Evolutionary conservation across 768 basidiomycete species (phyloP).

Genomic region (Lentinus brumalis): DNA sequence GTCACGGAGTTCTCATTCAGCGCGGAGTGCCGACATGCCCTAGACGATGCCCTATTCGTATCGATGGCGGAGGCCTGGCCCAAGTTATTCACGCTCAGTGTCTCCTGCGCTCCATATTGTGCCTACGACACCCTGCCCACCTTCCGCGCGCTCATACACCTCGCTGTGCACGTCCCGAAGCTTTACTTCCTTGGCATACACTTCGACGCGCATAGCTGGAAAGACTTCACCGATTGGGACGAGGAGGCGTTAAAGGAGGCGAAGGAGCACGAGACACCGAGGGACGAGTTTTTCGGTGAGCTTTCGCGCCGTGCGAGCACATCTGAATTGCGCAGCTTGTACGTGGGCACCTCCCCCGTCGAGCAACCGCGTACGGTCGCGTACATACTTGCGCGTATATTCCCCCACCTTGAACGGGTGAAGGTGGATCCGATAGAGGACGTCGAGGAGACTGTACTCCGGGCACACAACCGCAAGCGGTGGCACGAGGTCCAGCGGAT

Average conservation of each 20-base stretch:
- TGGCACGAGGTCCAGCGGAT: too few relatives aligned
- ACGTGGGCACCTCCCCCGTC: not conserved
- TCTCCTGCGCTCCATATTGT: not conserved
- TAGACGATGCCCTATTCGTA: constrained; percentile 8
- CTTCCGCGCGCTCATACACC: constrained; percentile 4
- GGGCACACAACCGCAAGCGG: too few relatives aligned
- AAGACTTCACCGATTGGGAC: too few relatives aligned
- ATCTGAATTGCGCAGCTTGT: too few relatives aligned
- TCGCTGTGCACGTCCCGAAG: constrained; percentile 4
- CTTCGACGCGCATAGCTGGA: not conserved
- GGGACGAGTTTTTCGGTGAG: not conserved
- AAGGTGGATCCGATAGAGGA: not conserved
- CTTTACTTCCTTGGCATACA: not conserved
- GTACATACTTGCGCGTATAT: not conserved
- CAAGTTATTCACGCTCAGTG: not conserved
- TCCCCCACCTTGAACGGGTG: not conserved
- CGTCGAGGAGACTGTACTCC: too few relatives aligned
- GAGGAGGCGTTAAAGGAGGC: too few relatives aligned
- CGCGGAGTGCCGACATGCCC: not conserved
- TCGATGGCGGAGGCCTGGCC: constrained; percentile 16
- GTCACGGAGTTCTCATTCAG: not conserved
- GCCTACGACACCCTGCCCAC: not conserved
- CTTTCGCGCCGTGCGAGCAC: too few relatives aligned
- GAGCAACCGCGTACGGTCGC: not conserved
- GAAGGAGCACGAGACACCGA: too few relatives aligned